phyloP scores from a whole-genome alignment of 352 stramenopile genomes.

The Blastocystis sp. region DNA sequence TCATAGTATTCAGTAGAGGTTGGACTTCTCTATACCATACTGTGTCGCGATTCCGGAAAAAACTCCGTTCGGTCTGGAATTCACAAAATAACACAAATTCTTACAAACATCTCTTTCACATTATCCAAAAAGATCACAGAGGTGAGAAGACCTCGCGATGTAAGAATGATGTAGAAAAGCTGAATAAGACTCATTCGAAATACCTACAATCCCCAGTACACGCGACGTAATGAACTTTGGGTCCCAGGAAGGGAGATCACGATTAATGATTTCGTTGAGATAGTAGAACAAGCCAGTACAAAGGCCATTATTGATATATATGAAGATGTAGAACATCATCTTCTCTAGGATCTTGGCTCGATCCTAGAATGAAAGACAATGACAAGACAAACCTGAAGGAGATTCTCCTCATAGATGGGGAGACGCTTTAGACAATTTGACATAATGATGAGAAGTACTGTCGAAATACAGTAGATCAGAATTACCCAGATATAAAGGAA shows the following conservation, averaged over 20 bases:
- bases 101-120: conserved; percentile 23
- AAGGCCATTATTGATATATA: conserved; percentile 46
- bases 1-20: conserved; percentile 46
- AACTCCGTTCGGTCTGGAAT: background rate
- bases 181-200: background rate
- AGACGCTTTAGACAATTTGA: conserved; percentile 34
- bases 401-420: conserved; percentile 13
- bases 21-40: conserved; percentile 51
- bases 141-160: conserved; percentile 6
- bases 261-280: conserved; percentile 39
- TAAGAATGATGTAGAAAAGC: conserved; percentile 54
- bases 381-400: background rate
- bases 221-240: conserved; percentile 13
- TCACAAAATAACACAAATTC: background rate
- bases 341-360: conserved; percentile 1
- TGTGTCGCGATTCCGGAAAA: background rate
- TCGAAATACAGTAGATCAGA: conserved; percentile 24
- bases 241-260: background rate
- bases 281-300: conserved; percentile 3
- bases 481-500: conserved; percentile 43
- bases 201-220: background rate
- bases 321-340: conserved; percentile 61
- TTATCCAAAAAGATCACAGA: conserved; percentile 45
- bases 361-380: background rate
- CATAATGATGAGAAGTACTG: conserved; percentile 14